These are phyloP conservation scores for Arthrobotrys musiformis DNA, from an alignment of 2,329 filamentous ascomycete genomes.

Conservation along the genomic window DNA sequence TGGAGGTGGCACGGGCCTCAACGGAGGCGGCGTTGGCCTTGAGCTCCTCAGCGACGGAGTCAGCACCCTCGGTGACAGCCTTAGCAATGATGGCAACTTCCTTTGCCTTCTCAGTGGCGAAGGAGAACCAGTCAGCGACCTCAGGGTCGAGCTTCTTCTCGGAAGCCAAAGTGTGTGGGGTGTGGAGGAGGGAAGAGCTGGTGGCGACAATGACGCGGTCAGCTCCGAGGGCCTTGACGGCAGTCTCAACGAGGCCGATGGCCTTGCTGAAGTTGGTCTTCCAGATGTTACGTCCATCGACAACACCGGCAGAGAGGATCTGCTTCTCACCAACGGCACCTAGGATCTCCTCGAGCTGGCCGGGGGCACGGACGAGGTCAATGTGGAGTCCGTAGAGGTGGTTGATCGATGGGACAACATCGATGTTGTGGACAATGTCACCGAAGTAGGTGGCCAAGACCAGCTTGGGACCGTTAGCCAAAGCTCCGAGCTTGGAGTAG, in stretches of 20 bases:
- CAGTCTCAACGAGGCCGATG: constrained; percentile 88
- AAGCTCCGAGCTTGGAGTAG: constrained; percentile 81
- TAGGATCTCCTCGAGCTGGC: constrained; percentile 90
- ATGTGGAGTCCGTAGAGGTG: constrained; percentile 87
- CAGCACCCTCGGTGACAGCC: constrained; percentile 92
- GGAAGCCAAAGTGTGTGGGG: constrained; percentile 94
- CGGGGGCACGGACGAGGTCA: constrained; percentile 96
- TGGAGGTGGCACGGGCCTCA: constrained; percentile 88
- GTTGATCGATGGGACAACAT: constrained; percentile 78
- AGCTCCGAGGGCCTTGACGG: constrained; percentile 95
- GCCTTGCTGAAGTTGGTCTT: constrained; percentile 99
- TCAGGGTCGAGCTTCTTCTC: constrained; percentile 98
- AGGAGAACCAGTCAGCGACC: constrained; percentile 98
- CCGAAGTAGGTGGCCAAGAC: constrained; percentile 98
- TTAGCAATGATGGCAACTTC: constrained; percentile 95
- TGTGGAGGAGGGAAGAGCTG: constrained; percentile 97
- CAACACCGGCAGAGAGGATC: constrained; percentile 91
- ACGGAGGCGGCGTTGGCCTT: constrained; percentile 97
- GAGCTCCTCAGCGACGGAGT: constrained; percentile 84
- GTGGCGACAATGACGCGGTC: constrained; percentile 96
- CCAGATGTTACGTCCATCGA: constrained; percentile 99
- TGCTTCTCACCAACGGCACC: constrained; percentile 87
- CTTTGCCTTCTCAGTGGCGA: constrained; percentile 90
- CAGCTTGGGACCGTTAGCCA: constrained; percentile 81
- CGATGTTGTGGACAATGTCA: constrained; percentile 99